A percentile compares a stretch with the other conserved stretches of the same genome.
These are phyloP conservation scores for Helminthosporium solani DNA, from an alignment of 2,329 filamentous ascomycete genomes.

Conservation along the genomic window DNA sequence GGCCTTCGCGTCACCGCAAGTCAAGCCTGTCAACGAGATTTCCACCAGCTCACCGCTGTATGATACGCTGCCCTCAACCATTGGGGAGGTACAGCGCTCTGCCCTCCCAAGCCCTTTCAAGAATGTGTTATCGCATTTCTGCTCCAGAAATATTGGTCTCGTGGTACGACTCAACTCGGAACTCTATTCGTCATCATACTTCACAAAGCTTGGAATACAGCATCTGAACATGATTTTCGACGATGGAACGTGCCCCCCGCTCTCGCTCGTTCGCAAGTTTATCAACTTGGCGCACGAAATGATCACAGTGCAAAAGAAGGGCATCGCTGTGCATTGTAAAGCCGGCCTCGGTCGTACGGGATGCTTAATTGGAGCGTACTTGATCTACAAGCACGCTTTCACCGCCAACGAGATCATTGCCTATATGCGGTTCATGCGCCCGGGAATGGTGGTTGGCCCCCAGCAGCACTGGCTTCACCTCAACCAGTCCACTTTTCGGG, in stretches of 20 bases:
- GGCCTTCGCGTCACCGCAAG: slow-evolving; percentile 93
- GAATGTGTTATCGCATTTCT: slow-evolving; percentile 90
- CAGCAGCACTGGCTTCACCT: slow-evolving; percentile 99
- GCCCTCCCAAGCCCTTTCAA: slow-evolving; percentile 85
- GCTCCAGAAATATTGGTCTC: slow-evolving; percentile 81
- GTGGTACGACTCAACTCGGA: slow-evolving; percentile 95
- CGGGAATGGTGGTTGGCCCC: slow-evolving; percentile 97
- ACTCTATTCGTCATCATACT: slow-evolving; percentile 95
- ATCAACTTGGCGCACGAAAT: slow-evolving; percentile 93
- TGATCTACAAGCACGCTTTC: slow-evolving; percentile 96
- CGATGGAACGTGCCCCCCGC: slow-evolving; percentile 89
- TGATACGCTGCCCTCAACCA: slow-evolving; percentile 69
- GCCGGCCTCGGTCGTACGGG: slow-evolving; percentile 93
- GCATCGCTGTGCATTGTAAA: slow-evolving; percentile 98
- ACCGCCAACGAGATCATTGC: slow-evolving; percentile 96
- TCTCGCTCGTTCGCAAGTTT: slow-evolving; percentile 89
- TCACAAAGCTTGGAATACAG: slow-evolving; percentile 89
- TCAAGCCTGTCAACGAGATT: slow-evolving; percentile 72
- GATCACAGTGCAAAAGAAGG: slow-evolving; percentile 86
- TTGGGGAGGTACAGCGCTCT: slow-evolving; percentile 70
- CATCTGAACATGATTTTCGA: slow-evolving; percentile 99
- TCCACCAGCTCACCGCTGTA: slow-evolving; percentile 72
- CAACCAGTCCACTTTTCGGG: slow-evolving; percentile 94
- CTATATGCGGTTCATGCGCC: slow-evolving; percentile 98
- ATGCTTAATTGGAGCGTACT: slow-evolving; percentile 93